phyloP scores from a whole-genome alignment of 2,329 filamentous ascomycete species.

The Ophiostoma populinum region DNA sequence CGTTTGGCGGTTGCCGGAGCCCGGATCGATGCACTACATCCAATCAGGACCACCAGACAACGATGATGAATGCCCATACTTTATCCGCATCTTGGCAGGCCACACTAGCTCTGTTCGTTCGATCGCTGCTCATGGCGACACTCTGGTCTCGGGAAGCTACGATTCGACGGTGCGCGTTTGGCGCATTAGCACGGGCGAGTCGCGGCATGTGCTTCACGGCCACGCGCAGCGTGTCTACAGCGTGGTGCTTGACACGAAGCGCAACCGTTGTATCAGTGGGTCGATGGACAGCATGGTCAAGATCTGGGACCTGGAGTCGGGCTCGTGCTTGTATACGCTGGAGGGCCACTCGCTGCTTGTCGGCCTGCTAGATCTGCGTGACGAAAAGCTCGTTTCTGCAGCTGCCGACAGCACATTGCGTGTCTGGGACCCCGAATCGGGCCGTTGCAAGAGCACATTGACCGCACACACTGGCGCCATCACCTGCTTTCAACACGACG shows the following conservation, averaged over 20 bases:
- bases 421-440: constrained; percentile 92
- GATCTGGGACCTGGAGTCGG: constrained; percentile 87
- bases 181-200: constrained; percentile 91
- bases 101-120: constrained; percentile 90
- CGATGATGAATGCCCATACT: constrained; percentile 78
- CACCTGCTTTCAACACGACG: constrained; percentile 96
- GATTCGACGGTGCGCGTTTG: constrained; percentile 90
- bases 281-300: constrained; percentile 98
- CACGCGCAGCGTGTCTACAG: constrained; percentile 93
- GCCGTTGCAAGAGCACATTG: constrained; percentile 75
- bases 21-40: constrained; percentile 59
- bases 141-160: constrained; percentile 92
- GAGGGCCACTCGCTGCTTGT: constrained; percentile 89
- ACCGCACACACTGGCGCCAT: constrained; percentile 94
- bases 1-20: constrained; percentile 83
- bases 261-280: constrained; percentile 90
- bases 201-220: constrained; percentile 65
- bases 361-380: constrained; percentile 73
- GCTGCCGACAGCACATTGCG: constrained; percentile 88
- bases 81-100: constrained; percentile 69
- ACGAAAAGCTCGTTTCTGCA: constrained; percentile 81
- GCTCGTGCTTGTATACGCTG: constrained; percentile 69
- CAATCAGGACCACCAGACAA: constrained; percentile 60
- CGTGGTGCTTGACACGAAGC: constrained; percentile 79
- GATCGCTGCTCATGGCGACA: constrained; percentile 88